Evolutionary conservation across 2,329 filamentous ascomycete species (phyloP), one percentile per base, ranked within the genome.

Genomic region (Aureobasidium sp.): DNA sequence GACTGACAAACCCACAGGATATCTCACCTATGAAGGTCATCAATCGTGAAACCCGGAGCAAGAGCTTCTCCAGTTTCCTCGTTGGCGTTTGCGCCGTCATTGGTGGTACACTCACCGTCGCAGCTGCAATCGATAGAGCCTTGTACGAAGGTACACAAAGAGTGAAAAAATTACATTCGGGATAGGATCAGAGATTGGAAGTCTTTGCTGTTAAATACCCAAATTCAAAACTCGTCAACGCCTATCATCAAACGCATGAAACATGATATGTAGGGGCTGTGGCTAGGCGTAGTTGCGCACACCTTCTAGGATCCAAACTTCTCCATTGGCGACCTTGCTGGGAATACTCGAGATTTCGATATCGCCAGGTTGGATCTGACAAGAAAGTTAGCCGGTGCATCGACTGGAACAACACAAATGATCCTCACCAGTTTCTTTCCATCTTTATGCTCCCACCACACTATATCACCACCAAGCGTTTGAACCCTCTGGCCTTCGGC

Each of bases 11-110:
- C 8, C 22, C 19, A 6, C 54, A 90, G 86, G 93, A 98, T 64
- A 98, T 98, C 69, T 97, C 91, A 2, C 93, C 93, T 4, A 98
- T 98, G 93, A 98, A 97, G 74, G 91, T 98, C 57, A 86, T 98
- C 72, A 98, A 98, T 75, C 86, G 90, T 53, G 94, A 98, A 74
- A 85, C 88, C 60, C 82, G 88, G 41, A 77, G 84, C 56, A 97
- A 97, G 77, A 86, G 86, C 4, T 94, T 98, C 68, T 83, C 88
- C 0, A 88, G 88, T 16, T 98, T 98, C 76, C 71, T 98, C 55
- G 91, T 93, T 1, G 93, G 93, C 42, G 81, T 98, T 17, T 98
- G 93, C 69, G 91, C 91, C 32, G 86, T 97, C 57, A 84, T 98
- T 47, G 93, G 93, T 57, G 93, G 93, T 61, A 98, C 93, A 0